Evolutionary conservation across 2,329 filamentous ascomycete species (phyloP), one percentile per base, ranked within the genome.

Genomic region (Elsinoe necatrix): DNA sequence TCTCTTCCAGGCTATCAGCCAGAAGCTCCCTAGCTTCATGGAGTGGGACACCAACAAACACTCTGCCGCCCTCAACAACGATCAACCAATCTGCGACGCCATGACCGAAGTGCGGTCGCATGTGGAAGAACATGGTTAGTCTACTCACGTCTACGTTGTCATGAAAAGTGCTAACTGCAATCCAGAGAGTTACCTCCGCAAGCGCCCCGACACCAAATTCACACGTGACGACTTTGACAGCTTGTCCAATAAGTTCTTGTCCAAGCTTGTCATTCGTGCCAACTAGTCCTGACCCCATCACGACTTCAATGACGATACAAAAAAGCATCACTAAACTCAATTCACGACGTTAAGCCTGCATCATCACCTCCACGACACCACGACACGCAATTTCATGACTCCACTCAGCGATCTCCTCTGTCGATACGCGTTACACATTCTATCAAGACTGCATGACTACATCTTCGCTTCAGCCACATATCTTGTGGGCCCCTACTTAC

Each of bases 1-100:
- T 45, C 81, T 97, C 27, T 97, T 97, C 83, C 90, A 95, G 65
- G 92, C 92, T 72, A 97, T 97, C 69, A 96, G 91, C 1, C 92
- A 95, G 74, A 96, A 97, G 76, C 81, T 96, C 42, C 92, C 92
- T 3, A 81, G 89, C 18, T 90, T 97, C 69, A 86, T 85, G 63
- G 92, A 97, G 69, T 97, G 92, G 92, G 90, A 96, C 68, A 93
- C 89, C 11, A 78, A 82, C 68, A 89, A 93, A 73, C 92, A 97
- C 69, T 89, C 93, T 63, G 87, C 95, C 65, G 76, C 95, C 54
- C 82, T 96, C 59, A 87, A 90, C 75, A 95, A 92, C 71, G 95
- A 97, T 73, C 78, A 81, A 21, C 89, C 91, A 62, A 90, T 96
- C 51, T 96, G 92, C 73, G 89, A 95, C 68, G 90, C 91, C 56